phyloP scores from a whole-genome alignment of 2,329 filamentous ascomycete genomes.

The Onygena corvina region DNA sequence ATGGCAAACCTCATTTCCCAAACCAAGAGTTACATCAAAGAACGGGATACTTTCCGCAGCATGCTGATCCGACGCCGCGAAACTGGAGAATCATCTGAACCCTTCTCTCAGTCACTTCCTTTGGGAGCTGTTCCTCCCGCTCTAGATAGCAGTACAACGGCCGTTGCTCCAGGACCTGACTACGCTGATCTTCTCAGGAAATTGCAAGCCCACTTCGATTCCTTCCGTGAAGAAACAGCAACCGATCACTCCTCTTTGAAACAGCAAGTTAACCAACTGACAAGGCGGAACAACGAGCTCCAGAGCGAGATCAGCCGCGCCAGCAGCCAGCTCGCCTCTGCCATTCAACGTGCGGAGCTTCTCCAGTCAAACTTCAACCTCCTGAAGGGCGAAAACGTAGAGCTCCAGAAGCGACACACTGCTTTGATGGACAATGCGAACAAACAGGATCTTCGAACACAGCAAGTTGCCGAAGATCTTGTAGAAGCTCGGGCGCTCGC shows the following conservation, averaged over 20 bases:
- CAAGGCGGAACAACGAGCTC: slow-evolving; percentile 67
- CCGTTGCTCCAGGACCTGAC: slow-evolving; percentile 50
- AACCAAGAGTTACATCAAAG: slow-evolving; percentile 85
- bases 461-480: slow-evolving; percentile 86
- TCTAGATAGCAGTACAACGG: slow-evolving; percentile 33
- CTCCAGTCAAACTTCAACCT: slow-evolving; percentile 77
- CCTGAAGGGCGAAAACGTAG: slow-evolving; percentile 70
- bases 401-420: slow-evolving; percentile 73
- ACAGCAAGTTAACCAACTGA: slow-evolving; percentile 69
- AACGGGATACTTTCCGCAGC: slow-evolving; percentile 94
- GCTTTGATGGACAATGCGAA: slow-evolving; percentile 68
- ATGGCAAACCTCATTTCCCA: slow-evolving; percentile 68
- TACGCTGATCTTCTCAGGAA: slow-evolving; percentile 72
- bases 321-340: slow-evolving; percentile 68
- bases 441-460: slow-evolving; percentile 78
- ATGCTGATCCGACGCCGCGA: slow-evolving; percentile 70
- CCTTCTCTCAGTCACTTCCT: slow-evolving; percentile 60
- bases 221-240: slow-evolving; percentile 72
- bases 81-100: slow-evolving; percentile 48
- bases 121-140: slow-evolving; percentile 40
- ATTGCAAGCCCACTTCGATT: slow-evolving; percentile 78
- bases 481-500: slow-evolving; percentile 70
- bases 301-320: slow-evolving; percentile 71
- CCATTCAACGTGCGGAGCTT: slow-evolving; percentile 76
- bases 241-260: slow-evolving; percentile 72